Evolutionary conservation across 495 filamentous ascomycete species (phyloP), one percentile per base, ranked within the genome.

Genomic region (Xylaria intraflava): DNA sequence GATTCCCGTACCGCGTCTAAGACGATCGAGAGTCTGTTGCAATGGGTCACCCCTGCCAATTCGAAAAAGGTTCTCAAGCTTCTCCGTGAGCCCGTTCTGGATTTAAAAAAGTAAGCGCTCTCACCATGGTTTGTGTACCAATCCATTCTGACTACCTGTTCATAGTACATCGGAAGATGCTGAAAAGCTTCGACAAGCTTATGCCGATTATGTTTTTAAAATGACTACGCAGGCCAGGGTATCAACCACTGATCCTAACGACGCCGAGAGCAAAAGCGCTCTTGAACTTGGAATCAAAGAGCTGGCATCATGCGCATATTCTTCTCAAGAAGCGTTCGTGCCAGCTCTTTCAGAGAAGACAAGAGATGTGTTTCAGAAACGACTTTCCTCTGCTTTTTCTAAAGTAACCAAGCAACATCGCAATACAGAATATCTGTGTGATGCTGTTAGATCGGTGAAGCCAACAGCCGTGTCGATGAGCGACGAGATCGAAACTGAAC

Each of bases 1-100:
- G 94, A 97, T 65, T 81, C 86, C 27, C 71, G 84, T 17, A 95
- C 90, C 6, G 95, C 87, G 65, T 89, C 87, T 1, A 96, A 95
- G 72, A 95, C 88, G 0, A 70, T 96, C 0, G 88, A 91, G 57
- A 84, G 79, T 56, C 73, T 96, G 3, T 68, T 96, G 3, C 72
- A 79, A 38, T 71, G 78, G 45, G 81, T 84, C 2, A 81, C 84
- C 56, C 66, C 75, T 0, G 55, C 66, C 6, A 76, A 80, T 38
- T 68, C 79, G n/a, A 65, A 70, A 38, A 51, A 68, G 20, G 65
- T 84, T 14, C 57, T 75, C 30, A 65, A 74, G 19, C 62, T 76
- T 16, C 66, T 66, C 44, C 61, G 61, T 29, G 61, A 62, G 45
- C 74, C 76, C 16, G 51, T 70, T 24, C 8, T 65, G 4, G 26